phyloP scores from a whole-genome alignment of 225 moss, liverwort and hornwort genomes.

The Lunularia cruciata region DNA sequence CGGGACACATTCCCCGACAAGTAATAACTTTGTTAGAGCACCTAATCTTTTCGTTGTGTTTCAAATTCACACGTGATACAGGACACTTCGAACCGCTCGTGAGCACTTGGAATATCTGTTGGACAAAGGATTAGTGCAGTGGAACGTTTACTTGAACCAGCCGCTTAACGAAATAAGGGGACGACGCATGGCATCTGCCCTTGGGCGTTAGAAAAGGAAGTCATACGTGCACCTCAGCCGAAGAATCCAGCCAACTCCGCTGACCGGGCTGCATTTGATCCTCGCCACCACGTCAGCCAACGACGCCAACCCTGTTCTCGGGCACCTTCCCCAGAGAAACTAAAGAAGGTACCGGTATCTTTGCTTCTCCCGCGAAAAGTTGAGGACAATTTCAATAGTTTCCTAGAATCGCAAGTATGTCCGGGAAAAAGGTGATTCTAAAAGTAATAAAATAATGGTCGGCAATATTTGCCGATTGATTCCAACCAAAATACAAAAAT shows the following conservation, averaged over 20 bases:
- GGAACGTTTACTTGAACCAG: background rate
- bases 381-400: background rate
- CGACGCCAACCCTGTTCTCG: background rate
- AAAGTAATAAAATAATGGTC: too few relatives aligned
- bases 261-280: background rate
- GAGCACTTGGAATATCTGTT: background rate
- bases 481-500: too few relatives aligned
- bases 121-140: background rate
- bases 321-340: background rate
- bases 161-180: background rate
- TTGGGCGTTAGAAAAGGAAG: too few relatives aligned
- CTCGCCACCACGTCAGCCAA: background rate
- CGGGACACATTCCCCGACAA: background rate
- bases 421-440: too few relatives aligned
- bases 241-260: background rate
- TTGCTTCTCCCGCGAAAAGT: background rate
- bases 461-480: too few relatives aligned
- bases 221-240: too few relatives aligned
- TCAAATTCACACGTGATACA: constrained; percentile 3
- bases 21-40: too few relatives aligned
- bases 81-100: background rate
- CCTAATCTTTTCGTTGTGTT: background rate
- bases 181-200: background rate
- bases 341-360: background rate
- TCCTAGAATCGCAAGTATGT: too few relatives aligned